Percentiles rank a stretch among this genome's conserved stretches.
Conservation (phyloP, 495 filamentous ascomycete species). For the Xylaria telfairii region DNA sequence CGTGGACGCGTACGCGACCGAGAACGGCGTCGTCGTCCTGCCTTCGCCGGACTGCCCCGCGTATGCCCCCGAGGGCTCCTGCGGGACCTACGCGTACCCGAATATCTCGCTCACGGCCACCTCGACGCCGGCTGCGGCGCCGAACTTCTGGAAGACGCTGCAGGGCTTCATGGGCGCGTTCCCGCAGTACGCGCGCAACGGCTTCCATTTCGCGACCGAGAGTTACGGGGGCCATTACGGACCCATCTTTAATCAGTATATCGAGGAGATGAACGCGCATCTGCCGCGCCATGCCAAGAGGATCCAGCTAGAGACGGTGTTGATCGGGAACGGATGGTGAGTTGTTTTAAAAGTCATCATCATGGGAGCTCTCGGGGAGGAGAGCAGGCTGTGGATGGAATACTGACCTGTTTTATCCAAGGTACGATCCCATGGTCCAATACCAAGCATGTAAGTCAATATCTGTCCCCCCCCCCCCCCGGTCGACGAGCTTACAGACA, state of each 20-base stretch:
- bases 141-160: slow-evolving; percentile 64
- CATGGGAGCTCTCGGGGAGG: no score
- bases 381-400: background rate
- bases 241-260: slow-evolving; percentile 67
- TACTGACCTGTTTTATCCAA: background rate
- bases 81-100: slow-evolving; percentile 61
- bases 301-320: slow-evolving; percentile 61
- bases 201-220: slow-evolving; percentile 66
- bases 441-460: slow-evolving; percentile 56
- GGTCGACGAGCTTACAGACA: background rate
- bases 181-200: slow-evolving; percentile 61
- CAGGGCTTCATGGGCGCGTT: slow-evolving; percentile 71
- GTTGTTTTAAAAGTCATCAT: background rate
- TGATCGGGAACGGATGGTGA: slow-evolving; percentile 53
- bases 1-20: slow-evolving; percentile 53
- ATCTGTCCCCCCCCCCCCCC: no score
- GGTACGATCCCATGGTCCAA: slow-evolving; percentile 63
- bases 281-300: slow-evolving; percentile 52
- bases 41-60: slow-evolving; percentile 60
- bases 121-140: slow-evolving; percentile 60
- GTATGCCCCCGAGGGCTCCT: slow-evolving; percentile 53
- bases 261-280: slow-evolving; percentile 70
- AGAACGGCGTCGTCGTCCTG: slow-evolving; percentile 42
- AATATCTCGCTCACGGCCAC: slow-evolving; percentile 59
- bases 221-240: slow-evolving; percentile 73